Conservation (phyloP, 2,329 filamentous ascomycete genomes). For the Fusarium globosum region DNA sequence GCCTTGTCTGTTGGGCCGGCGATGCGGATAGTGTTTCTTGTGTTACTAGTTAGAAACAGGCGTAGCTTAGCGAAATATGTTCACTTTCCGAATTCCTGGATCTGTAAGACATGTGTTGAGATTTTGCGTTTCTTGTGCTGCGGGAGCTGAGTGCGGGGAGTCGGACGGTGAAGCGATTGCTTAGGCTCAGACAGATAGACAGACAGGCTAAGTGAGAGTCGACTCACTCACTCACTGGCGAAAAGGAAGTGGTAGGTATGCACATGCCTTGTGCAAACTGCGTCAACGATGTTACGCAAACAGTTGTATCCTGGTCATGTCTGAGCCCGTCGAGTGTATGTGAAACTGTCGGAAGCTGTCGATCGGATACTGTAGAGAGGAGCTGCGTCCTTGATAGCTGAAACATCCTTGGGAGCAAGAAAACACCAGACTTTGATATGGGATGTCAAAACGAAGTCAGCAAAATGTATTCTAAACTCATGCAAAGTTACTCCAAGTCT, state of each 20-base stretch:
- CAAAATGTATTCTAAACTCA: neutral
- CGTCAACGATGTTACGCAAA: neutral
- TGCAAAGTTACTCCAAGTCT: neutral
- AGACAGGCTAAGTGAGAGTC: neutral
- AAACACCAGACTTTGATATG: neutral
- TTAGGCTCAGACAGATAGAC: neutral
- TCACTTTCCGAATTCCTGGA: constrained; percentile 8
- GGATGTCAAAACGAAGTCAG: neutral
- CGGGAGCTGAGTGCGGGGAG: neutral
- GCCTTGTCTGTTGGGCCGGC: neutral
- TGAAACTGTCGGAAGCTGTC: neutral
- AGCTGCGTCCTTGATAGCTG: neutral
- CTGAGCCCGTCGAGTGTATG: neutral
- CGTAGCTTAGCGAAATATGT: constrained; percentile 8
- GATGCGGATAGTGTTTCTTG: constrained; percentile 3
- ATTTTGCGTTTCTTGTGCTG: neutral
- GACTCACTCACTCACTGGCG: neutral
- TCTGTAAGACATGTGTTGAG: neutral
- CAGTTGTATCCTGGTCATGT: neutral
- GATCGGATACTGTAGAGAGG: neutral
- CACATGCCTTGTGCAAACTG: neutral
- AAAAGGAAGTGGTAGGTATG: neutral
- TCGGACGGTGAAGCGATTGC: neutral
- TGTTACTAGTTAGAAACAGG: constrained; percentile 18
- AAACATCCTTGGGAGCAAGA: neutral